Evolutionary conservation across 2,329 filamentous ascomycete genomes (phyloP).

Genomic region (Spiromastix sp.): DNA sequence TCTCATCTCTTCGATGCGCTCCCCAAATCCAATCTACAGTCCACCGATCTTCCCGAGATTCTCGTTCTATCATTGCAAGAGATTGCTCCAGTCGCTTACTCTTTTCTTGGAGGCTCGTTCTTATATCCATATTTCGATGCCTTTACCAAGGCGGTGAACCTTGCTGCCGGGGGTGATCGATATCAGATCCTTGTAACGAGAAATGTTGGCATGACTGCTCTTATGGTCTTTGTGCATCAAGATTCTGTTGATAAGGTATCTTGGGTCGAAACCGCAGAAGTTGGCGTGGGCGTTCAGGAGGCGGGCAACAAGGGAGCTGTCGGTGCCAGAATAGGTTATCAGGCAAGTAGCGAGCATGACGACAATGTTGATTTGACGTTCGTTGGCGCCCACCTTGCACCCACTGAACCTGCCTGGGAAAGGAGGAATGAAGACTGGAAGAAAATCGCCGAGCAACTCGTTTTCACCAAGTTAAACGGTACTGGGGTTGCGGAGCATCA

Average conservation of each 20-base stretch:
- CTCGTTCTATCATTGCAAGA: slow-evolving; percentile 71
- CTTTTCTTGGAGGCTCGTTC: slow-evolving; percentile 76
- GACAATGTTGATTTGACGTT: slow-evolving; percentile 63
- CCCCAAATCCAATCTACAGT: slow-evolving; percentile 33
- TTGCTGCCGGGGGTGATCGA: slow-evolving; percentile 42
- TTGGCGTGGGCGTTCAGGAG: slow-evolving; percentile 73
- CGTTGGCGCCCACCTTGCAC: slow-evolving; percentile 76
- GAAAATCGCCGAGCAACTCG: slow-evolving; percentile 65
- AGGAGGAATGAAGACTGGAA: slow-evolving; percentile 82
- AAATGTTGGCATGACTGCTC: slow-evolving; percentile 80
- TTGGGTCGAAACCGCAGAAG: slow-evolving; percentile 64
- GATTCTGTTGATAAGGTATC: slow-evolving; percentile 47
- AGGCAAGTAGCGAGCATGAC: slow-evolving; percentile 25
- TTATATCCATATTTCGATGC: slow-evolving; percentile 64
- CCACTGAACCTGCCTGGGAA: slow-evolving; percentile 69
- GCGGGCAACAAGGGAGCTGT: slow-evolving; percentile 97
- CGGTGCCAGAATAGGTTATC: slow-evolving; percentile 60
- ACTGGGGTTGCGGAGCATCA: slow-evolving; percentile 30
- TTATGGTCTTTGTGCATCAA: slow-evolving; percentile 72
- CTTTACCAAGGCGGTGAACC: slow-evolving; percentile 60
- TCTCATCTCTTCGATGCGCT: slow-evolving; percentile 57
- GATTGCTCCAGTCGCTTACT: slow-evolving; percentile 70
- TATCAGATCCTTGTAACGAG: slow-evolving; percentile 63
- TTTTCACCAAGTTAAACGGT: slow-evolving; percentile 49
- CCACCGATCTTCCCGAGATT: slow-evolving; percentile 51